Evolutionary conservation across 257 asterid species (phyloP).

Genomic region (Anisodus tanguticus): DNA sequence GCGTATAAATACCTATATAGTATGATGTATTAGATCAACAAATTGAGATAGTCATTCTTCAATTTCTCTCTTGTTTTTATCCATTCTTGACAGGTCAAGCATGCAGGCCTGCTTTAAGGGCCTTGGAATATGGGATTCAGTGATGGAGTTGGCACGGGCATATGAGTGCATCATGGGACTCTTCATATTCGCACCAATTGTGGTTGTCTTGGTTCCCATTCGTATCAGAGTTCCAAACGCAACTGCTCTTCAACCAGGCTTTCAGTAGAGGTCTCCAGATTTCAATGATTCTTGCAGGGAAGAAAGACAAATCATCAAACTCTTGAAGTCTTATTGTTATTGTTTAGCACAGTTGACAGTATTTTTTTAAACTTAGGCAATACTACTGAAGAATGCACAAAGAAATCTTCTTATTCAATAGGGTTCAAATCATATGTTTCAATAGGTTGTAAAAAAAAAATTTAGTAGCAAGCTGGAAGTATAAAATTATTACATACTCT

Average conservation of each 20-base stretch:
- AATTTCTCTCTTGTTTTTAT: too few species aligned
- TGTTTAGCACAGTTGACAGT: conserved; percentile 13
- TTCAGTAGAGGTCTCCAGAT: conserved; percentile 98
- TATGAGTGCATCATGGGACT: conserved; percentile 90
- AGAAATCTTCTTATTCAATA: conserved; percentile 3
- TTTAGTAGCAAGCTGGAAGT: conserved; percentile 1
- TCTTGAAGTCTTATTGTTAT: not conserved
- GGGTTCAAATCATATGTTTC: not conserved
- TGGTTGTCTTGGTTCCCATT: conserved; percentile 96
- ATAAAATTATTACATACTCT: not conserved
- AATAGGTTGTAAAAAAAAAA: not conserved
- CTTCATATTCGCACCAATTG: conserved; percentile 78
- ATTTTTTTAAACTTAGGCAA: not conserved
- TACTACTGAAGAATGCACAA: conserved; percentile 19
- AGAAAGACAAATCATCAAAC: conserved; percentile 54
- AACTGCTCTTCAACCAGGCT: conserved; percentile 93
- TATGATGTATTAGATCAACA: too few species aligned
- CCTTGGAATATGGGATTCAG: conserved; percentile 80
- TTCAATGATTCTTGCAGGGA: conserved; percentile 90
- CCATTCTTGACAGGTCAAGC: conserved; percentile 52
- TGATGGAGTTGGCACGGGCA: conserved; percentile 85
- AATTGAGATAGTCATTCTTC: too few species aligned
- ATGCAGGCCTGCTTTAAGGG: conserved; percentile 66
- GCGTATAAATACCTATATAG: too few species aligned
- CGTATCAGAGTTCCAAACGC: conserved; percentile 86